A percentile compares a stretch with the other conserved stretches of the same genome.
Conservation (phyloP, 371 early-diverging fungal species). For the Mortierella sp. region DNA sequence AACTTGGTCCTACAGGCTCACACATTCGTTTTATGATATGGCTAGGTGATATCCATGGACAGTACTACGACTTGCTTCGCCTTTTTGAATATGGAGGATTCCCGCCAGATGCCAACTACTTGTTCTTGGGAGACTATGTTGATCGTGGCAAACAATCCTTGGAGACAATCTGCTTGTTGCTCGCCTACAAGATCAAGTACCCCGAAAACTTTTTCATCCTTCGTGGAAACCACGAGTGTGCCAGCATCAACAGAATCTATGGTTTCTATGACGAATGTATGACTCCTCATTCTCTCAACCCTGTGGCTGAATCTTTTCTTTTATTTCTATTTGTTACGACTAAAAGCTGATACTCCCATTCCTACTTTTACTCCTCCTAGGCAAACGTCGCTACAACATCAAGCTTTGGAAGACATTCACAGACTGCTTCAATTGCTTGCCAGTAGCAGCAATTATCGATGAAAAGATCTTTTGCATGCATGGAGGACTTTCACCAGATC, state of each 20-base stretch:
- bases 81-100: constrained; percentile 91
- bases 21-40: too few species aligned
- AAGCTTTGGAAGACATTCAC: constrained; percentile 95
- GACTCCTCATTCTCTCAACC: constrained; percentile 41
- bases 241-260: constrained; percentile 95
- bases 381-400: constrained; percentile 93
- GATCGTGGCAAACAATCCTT: constrained; percentile 96
- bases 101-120: constrained; percentile 89
- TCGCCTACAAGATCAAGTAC: constrained; percentile 96
- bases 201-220: constrained; percentile 96
- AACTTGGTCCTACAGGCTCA: too few species aligned
- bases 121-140: constrained; percentile 98
- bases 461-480: constrained; percentile 97
- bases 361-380: constrained; percentile 53
- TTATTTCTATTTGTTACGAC: not conserved
- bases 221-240: constrained; percentile 98
- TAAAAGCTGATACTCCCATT: not conserved
- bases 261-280: constrained; percentile 99
- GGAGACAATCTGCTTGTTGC: constrained; percentile 93
- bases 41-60: constrained; percentile 91
- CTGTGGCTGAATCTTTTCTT: not conserved
- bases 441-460: constrained; percentile 94
- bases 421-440: constrained; percentile 94
- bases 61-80: constrained; percentile 89
- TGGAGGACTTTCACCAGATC: constrained; percentile 95